These are phyloP conservation scores for Lathyrus oleraceus DNA, from an alignment of 306 rosid genomes.

Conservation along the genomic window DNA sequence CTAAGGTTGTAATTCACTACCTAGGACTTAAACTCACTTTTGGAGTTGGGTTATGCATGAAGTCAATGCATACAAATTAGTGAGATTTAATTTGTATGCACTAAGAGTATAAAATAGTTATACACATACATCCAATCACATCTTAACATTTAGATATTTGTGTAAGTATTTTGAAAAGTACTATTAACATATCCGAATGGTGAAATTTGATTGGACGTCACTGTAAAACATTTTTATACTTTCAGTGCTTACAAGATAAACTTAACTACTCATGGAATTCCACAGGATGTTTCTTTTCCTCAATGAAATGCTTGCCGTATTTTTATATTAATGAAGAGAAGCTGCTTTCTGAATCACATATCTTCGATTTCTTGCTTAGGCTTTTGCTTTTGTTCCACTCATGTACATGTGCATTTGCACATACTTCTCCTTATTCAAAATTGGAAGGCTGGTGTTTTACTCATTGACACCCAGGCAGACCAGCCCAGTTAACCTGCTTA, in stretches of 20 bases:
- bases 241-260: neutral
- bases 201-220: neutral
- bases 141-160: neutral
- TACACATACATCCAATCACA: neutral
- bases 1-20: neutral
- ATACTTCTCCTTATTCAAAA: conserved; percentile 89
- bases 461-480: conserved; percentile 93
- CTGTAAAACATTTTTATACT: neutral
- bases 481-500: conserved; percentile 91
- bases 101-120: neutral
- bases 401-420: conserved; percentile 99
- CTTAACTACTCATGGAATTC: conserved; percentile 7
- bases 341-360: conserved; percentile 35
- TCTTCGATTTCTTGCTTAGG: conserved; percentile 56
- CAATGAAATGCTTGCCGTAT: conserved; percentile 21
- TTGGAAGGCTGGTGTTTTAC: conserved; percentile 89
- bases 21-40: neutral
- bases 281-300: neutral
- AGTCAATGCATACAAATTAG: conserved; percentile 12
- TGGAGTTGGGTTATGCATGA: conserved; percentile 36
- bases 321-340: conserved; percentile 26
- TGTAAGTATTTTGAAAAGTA: neutral
- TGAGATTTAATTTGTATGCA: conserved; percentile 1
- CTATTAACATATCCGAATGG: neutral
- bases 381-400: conserved; percentile 86